Percentiles rank a stretch among this genome's conserved stretches.
phyloP scores from a whole-genome alignment of 1,284 basidiomycete genomes.

The Fomes fomentarius region DNA sequence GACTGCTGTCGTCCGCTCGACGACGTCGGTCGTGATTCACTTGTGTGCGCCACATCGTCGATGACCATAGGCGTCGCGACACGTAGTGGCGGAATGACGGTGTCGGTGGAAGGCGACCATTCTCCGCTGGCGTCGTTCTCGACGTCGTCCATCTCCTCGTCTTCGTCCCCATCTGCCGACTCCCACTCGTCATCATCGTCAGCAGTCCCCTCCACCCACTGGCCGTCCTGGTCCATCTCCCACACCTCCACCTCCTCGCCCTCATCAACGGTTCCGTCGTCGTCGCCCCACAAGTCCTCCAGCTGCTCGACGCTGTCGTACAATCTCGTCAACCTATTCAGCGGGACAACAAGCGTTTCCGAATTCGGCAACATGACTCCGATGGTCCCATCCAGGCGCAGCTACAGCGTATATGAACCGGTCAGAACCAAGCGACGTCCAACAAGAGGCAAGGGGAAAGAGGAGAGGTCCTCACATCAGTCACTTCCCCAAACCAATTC shows the following conservation, averaged over 20 bases:
- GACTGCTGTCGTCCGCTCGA: constrained; percentile 26
- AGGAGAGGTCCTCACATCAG: constrained; percentile 50
- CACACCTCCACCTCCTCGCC: constrained; percentile 51
- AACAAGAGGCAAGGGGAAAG: neutral
- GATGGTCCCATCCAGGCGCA: constrained; percentile 70
- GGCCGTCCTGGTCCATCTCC: constrained; percentile 55
- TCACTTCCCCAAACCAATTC: constrained; percentile 81
- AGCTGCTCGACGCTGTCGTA: constrained; percentile 79
- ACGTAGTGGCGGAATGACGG: constrained; percentile 23
- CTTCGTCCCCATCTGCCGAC: constrained; percentile 30
- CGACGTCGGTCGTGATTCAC: constrained; percentile 18
- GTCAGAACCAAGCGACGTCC: neutral
- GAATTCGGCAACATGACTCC: constrained; percentile 67
- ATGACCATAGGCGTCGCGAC: constrained; percentile 15
- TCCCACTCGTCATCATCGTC: constrained; percentile 36
- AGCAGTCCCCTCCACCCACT: constrained; percentile 49
- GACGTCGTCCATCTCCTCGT: constrained; percentile 18
- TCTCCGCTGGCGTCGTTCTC: constrained; percentile 29
- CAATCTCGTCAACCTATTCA: constrained; percentile 70
- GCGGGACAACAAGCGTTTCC: constrained; percentile 49
- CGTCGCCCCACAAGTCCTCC: constrained; percentile 70
- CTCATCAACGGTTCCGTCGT: constrained; percentile 34
- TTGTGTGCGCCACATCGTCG: constrained; percentile 10
- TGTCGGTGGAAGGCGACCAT: constrained; percentile 33
- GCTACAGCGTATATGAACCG: constrained; percentile 41